Evolutionary conservation across 768 basidiomycete species (phyloP), one percentile per base, ranked within the genome.

Genomic region (Paxillus rubicundulus): DNA sequence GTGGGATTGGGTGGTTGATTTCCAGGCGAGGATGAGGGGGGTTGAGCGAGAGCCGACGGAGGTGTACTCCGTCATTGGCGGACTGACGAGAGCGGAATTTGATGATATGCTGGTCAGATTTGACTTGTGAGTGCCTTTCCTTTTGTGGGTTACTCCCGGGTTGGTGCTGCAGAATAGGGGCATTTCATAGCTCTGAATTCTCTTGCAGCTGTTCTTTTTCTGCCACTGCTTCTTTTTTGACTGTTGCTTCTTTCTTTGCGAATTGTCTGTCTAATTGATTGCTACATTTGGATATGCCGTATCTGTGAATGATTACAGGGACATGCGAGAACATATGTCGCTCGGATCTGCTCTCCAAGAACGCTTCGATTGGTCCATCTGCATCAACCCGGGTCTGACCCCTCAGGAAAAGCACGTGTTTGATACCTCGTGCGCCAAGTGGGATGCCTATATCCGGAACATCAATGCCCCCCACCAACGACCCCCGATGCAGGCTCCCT

Each of bases 1-100:
- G 86, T 90, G 88, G 88, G 86, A 86, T 49, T 89, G 82, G 80
- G 77, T 89, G 3, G 61, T 71, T 18, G 77, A 77, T 21, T 77
- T 77, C 54, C 82, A 83, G 69, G 62, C 57, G 12, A 53, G 54
- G 46, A 55, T 53, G 48, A 46, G 18, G 33, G 33, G 33, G 12
- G 9, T 12, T 14, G 33, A 33, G 46, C 39, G 57, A 32, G 34
- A 40, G 55, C 30, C 33, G 43, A 46, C 45, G 43, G 20, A 32
- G 33, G 41, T n/a, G 27, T 52, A 40, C 44, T 49, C 34, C 50
- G 71, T 68, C 20, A 72, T 87, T 21, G 54, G 74, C 47, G 73
- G 76, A 13, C 70, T 88, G 67, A 79, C 77, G 9, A 68, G 86
- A 53, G 74, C 79, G 38, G 83, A 86, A 41, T 87, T 86, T 56